Base-by-base conservation (phyloP, 257 asterid species). In the Solanum sparsipilum region DNA sequence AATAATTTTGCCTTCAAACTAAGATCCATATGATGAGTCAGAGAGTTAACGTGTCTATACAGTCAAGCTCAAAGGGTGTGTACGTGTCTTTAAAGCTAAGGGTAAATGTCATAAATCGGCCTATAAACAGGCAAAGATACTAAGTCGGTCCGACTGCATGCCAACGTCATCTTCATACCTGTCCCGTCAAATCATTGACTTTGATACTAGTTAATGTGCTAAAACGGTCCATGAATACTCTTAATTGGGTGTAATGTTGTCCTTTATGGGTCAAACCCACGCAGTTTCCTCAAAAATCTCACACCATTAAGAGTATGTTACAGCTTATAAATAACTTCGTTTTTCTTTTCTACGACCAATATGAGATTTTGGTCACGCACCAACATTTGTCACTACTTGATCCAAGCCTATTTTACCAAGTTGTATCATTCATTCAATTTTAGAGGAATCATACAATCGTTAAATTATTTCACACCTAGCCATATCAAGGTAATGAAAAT, bases 131-230 rank as follows among this genome's bases (percentile, higher is more conserved):
- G 29, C 70, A 60, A 60, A 60, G 29, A 23, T n/a, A 23, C 13
- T 23, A 60, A 60, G 27, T 60, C 13, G 13, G 60, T 48, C 60
- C 1, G 2, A 4, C 6, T 4, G 2, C 13, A 60, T 23, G 70
- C 7, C 27, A 60, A 9, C 0, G 0, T n/a, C 31, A 60, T 60
- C 7, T 21, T 8, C 5, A 23, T n/a, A 23, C 7, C 0, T 23
- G 3, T 63, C 7, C 2, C 11, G 11, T 56, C 10, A 56, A 56
- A 56, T 7, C 10, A 56, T 56, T 56, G 11, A 20, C 65, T 56
- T 0, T 20, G 11, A 20, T 56, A 20, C 11, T 7, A 56, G 25
- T 1, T 52, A 56, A 7, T 56, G 25, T 56, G 25, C 65, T 56
- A 56, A 56, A 56, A 20, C 10, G 65, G 4, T 56, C 25, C 11